Base-by-base conservation (phyloP, 106 monocot genomes). In the Vanilla planifolia region DNA sequence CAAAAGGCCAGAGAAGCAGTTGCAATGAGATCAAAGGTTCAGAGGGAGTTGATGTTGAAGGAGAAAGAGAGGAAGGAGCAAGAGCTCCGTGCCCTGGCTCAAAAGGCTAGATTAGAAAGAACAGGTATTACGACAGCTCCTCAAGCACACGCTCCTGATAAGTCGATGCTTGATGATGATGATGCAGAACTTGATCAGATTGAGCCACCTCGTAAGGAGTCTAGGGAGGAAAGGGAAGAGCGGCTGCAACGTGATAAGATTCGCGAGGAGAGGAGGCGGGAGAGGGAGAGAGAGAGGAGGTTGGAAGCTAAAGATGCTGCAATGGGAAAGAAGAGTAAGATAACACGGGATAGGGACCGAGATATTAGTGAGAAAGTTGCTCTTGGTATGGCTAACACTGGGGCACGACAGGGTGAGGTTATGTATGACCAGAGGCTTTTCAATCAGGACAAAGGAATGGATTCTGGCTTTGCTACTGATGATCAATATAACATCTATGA, bases 401-500 rank as follows among this genome's bases (percentile, higher is more conserved):
- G 90, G 37, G 83, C 79, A 16, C 79, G 73, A 19, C 72, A 72
- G 8, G 91, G 96, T 40, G 90, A 96, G 55, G 84, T 89, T 62
- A 90, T 96, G 81, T 96, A 91, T 66, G 96, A 96, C 51, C 86
- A 90, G 55, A 81, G 96, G 68, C 70, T 96, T n/a, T 96, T 96
- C 44, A 96, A 96, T 64, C 96, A 96, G 63, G 96, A 96, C 24
- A 91, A 91, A 55, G 96, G 96, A 43, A 96, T 96, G 96, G 86
- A 77, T 3, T 96, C 96, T 67, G 96, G 96, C 1, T 91, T 91
- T 79, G 84, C 66, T 36, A 59, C 87, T 30, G 96, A 96, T 68
- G 96, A 96, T 35, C 96, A 90, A 63, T 96, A 96, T 64, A 96
- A 96, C 40, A 62, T 96, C 9, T 96, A 91, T 57, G 90, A 90